Percentiles rank a stretch among this genome's conserved stretches.
These are phyloP conservation scores for Bipolaris cookei DNA, from an alignment of 2,329 filamentous ascomycete genomes.

Conservation along the genomic window DNA sequence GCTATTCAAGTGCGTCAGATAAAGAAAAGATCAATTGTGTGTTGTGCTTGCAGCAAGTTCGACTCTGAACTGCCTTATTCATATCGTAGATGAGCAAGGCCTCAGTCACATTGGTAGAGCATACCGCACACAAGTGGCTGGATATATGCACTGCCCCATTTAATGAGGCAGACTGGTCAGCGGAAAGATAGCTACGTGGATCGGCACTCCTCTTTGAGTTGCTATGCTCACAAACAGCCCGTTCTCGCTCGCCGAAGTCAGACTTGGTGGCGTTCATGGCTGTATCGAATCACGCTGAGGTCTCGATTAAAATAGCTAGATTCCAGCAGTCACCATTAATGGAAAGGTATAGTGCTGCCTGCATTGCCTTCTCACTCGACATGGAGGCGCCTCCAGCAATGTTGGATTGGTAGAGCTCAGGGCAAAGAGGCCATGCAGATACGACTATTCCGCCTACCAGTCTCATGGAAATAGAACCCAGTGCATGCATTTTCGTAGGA, in stretches of 20 bases:
- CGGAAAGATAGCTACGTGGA: conserved; percentile 1
- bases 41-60: conserved; percentile 5
- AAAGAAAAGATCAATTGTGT: neutral
- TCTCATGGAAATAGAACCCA: neutral
- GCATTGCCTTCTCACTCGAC: neutral
- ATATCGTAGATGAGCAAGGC: conserved; percentile 19
- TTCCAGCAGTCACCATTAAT: conserved; percentile 2
- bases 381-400: neutral
- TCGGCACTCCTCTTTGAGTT: conserved; percentile 4
- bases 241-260: conserved; percentile 7
- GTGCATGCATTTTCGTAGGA: neutral
- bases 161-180: conserved; percentile 25
- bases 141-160: conserved; percentile 12
- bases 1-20: neutral
- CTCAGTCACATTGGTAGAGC: conserved; percentile 29
- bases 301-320: neutral
- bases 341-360: neutral
- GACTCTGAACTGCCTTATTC: conserved; percentile 14
- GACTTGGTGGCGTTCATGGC: conserved; percentile 15
- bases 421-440: neutral
- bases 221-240: conserved; percentile 4
- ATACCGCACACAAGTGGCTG: conserved; percentile 3
- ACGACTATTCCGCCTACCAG: neutral
- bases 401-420: neutral
- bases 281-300: conserved; percentile 6